These are phyloP conservation scores for Blastobotrys aristatus DNA, from an alignment of 1,139 yeast species.

Conservation along the genomic window DNA sequence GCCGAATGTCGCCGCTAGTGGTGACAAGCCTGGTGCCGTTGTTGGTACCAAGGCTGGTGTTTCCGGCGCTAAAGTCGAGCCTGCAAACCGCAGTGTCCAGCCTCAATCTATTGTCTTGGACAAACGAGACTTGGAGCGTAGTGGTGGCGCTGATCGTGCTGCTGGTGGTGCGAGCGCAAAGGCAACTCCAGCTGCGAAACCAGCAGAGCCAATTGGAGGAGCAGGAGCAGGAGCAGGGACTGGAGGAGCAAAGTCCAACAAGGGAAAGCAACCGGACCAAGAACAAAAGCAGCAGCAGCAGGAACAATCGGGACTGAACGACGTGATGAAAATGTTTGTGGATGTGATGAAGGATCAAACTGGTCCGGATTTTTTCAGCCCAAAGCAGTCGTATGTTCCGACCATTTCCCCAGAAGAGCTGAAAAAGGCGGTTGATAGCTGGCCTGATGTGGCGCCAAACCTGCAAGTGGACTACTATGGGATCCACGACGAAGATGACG, in stretches of 20 bases:
- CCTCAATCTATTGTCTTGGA: neutral
- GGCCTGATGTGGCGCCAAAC: neutral
- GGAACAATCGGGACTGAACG: neutral
- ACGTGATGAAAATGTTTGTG: neutral
- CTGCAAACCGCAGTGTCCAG: neutral
- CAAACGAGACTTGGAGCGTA: slow-evolving; percentile 7
- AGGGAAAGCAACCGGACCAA: neutral
- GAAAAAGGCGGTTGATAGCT: slow-evolving; percentile 2
- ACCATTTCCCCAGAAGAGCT: neutral
- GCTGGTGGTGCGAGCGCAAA: neutral
- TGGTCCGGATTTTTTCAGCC: slow-evolving; percentile 1
- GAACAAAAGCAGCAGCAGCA: neutral
- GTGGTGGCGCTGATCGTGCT: slow-evolving; percentile 1
- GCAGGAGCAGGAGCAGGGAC: neutral
- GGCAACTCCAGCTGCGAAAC: neutral
- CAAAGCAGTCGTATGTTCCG: neutral
- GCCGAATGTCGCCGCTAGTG: neutral
- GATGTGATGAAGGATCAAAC: neutral
- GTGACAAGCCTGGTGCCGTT: slow-evolving; percentile 7
- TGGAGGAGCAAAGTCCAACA: neutral
- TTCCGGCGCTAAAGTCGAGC: slow-evolving; percentile 3
- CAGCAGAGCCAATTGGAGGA: neutral
- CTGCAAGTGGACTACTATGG: neutral
- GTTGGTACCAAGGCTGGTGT: slow-evolving; percentile 6
- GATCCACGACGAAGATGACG: neutral